phyloP scores from a whole-genome alignment of 371 early-diverging fungal genomes.

The Zopfochytrium polystomum region DNA sequence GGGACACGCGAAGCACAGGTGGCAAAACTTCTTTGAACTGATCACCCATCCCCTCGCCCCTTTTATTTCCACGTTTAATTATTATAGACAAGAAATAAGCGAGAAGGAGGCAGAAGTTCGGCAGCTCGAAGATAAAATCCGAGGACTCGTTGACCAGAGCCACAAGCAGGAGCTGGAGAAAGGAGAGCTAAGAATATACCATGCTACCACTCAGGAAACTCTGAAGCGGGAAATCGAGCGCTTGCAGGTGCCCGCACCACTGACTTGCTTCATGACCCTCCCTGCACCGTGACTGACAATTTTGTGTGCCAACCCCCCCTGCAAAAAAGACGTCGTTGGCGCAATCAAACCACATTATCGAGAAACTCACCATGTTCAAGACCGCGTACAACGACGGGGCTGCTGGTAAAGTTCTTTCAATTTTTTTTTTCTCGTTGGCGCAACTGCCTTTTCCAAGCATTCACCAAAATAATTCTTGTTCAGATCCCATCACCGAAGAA shows the following conservation, averaged over 20 bases:
- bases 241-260: conserved; percentile 34
- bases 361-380: conserved; percentile 49
- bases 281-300: too few relatives aligned
- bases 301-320: too few relatives aligned
- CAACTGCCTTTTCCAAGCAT: not conserved
- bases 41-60: too few relatives aligned
- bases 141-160: conserved; percentile 23
- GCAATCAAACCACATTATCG: conserved; percentile 43
- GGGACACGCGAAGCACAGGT: not conserved
- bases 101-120: conserved; percentile 22
- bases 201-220: conserved; percentile 23
- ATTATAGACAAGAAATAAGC: conserved; percentile 38
- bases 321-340: conserved; percentile 32
- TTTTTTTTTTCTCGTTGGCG: not conserved
- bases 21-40: not conserved
- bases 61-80: not conserved
- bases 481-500: conserved; percentile 20
- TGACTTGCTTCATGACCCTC: too few relatives aligned
- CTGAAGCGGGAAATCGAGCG: conserved; percentile 35
- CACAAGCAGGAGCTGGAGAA: conserved; percentile 33
- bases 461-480: too few relatives aligned
- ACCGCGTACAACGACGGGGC: conserved; percentile 36
- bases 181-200: conserved; percentile 22
- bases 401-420: conserved; percentile 13
- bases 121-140: conserved; percentile 28